Evolutionary conservation across 73 alveolate genomes (phyloP).

Genomic region (Diophrys sp.): DNA sequence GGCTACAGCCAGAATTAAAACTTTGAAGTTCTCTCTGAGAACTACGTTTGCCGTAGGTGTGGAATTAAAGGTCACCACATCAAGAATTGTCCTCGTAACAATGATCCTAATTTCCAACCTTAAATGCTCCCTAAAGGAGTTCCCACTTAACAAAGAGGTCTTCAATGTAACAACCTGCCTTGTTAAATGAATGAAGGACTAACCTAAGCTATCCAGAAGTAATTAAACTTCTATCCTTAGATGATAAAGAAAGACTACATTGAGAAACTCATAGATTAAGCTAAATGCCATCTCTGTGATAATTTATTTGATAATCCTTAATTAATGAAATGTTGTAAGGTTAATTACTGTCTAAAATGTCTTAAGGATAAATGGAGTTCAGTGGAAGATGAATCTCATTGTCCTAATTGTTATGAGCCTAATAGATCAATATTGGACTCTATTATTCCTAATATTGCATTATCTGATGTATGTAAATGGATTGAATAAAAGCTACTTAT

Average conservation of each 20-base stretch:
- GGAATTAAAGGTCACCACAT: conserved; percentile 52
- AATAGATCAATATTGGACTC: not conserved
- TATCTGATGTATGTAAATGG: not conserved
- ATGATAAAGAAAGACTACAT: not conserved
- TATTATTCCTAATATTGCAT: not conserved
- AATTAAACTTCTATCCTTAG: too few relatives aligned
- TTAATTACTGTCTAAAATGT: not conserved
- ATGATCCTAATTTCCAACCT: conserved; percentile 59
- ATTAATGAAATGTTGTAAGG: not conserved
- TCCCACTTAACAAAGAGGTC: conserved; percentile 17
- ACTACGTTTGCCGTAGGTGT: conserved; percentile 65
- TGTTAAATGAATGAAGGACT: not conserved
- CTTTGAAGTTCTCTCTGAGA: conserved; percentile 15
- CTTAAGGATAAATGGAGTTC: not conserved
- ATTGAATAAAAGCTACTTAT: too few relatives aligned
- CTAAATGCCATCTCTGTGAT: not conserved
- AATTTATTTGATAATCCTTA: not conserved
- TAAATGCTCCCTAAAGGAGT: conserved; percentile 33
- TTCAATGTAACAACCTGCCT: too few relatives aligned
- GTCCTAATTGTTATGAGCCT: not conserved
- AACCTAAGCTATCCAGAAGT: not conserved
- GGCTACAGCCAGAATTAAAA: too few relatives aligned
- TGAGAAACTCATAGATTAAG: not conserved
- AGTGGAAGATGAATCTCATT: not conserved
- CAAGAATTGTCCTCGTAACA: conserved; percentile 68